Conservation (phyloP, 148 eudicot species). For the Camellia sinensis region DNA sequence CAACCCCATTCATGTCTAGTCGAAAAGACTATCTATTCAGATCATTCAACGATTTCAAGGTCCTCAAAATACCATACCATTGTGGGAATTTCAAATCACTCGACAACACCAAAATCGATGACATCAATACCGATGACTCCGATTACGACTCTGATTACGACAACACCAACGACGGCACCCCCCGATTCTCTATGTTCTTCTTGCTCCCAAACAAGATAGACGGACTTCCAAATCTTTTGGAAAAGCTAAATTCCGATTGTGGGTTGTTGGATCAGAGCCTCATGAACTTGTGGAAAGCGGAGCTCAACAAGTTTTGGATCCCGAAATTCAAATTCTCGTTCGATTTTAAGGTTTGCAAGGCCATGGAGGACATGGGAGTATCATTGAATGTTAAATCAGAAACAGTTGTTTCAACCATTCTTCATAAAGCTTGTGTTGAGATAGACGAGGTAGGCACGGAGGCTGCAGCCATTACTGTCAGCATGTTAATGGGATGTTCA, state of each 20-base stretch:
- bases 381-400: neutral
- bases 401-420: too few species aligned
- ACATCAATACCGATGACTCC: too few species aligned
- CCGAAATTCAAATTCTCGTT: constrained; percentile 23
- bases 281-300: neutral
- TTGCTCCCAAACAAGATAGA: constrained; percentile 22
- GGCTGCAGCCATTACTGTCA: constrained; percentile 14
- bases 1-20: constrained; percentile 11
- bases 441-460: constrained; percentile 20
- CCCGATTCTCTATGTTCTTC: constrained; percentile 22
- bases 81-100: neutral
- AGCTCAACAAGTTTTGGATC: neutral
- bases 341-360: neutral
- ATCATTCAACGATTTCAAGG: constrained; percentile 3
- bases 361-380: constrained; percentile 15
- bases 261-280: neutral
- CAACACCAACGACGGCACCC: too few species aligned
- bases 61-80: constrained; percentile 13
- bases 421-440: constrained; percentile 8
- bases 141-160: too few species aligned
- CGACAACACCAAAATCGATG: neutral
- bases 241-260: neutral
- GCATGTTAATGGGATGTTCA: too few species aligned
- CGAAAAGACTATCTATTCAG: neutral
- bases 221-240: constrained; percentile 20